Percentiles rank a stretch among this genome's conserved stretches.
These are phyloP conservation scores for Exserohilum turcica DNA, from an alignment of 2,329 filamentous ascomycete species.

Conservation along the genomic window DNA sequence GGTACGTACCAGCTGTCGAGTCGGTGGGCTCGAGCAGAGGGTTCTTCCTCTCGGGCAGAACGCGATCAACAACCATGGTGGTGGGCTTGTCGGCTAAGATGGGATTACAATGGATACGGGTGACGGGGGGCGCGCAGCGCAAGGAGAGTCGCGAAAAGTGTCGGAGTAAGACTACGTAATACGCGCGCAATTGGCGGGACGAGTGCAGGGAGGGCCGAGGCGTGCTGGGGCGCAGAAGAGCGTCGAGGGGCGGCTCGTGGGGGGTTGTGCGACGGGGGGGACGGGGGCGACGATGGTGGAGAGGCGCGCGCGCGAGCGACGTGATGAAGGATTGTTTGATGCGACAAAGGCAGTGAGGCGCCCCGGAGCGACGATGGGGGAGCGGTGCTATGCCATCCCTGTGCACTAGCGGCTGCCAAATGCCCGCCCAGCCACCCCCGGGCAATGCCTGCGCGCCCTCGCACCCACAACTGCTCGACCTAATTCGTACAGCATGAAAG, in stretches of 20 bases:
- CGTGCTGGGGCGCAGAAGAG: constrained; percentile 9
- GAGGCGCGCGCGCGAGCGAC: constrained; percentile 17
- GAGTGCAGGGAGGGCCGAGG: constrained; percentile 12
- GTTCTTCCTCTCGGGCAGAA: constrained; percentile 67
- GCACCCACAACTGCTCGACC: constrained; percentile 8
- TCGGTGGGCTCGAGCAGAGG: constrained; percentile 67
- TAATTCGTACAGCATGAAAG: constrained; percentile 2
- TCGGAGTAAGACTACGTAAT: constrained; percentile 16
- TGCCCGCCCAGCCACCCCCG: constrained; percentile 16
- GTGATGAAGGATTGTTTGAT: constrained; percentile 20
- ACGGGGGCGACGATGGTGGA: neutral
- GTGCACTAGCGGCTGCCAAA: constrained; percentile 17
- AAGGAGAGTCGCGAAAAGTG: constrained; percentile 19
- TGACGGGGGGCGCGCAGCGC: constrained; percentile 36
- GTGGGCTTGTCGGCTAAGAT: constrained; percentile 2
- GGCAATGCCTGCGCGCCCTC: constrained; percentile 14
- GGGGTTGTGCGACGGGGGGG: constrained; percentile 9
- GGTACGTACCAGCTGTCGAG: constrained; percentile 66
- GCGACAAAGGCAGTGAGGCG: constrained; percentile 17
- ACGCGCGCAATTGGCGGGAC: constrained; percentile 23
- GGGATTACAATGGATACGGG: constrained; percentile 18
- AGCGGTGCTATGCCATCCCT: constrained; percentile 21
- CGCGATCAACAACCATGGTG: constrained; percentile 49
- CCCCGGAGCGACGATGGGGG: constrained; percentile 12
- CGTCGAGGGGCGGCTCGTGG: constrained; percentile 11